Percentiles rank a stretch among this genome's conserved stretches.
These are phyloP conservation scores for Candida silvatica DNA, from an alignment of 805 yeast species.

Conservation along the genomic window DNA sequence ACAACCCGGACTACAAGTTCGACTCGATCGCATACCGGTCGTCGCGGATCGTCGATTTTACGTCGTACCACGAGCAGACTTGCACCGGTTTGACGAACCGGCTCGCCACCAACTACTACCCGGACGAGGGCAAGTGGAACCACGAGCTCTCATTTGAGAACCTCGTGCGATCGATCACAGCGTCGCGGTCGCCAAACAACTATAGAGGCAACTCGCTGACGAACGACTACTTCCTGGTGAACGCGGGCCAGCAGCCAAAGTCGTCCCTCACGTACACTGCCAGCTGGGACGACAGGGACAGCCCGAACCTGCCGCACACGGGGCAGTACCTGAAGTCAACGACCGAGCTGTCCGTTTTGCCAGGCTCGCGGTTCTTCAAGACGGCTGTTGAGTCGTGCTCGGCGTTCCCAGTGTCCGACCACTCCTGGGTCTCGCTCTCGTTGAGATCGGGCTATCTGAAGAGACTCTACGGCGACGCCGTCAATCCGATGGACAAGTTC, in stretches of 20 bases:
- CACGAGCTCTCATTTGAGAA: conserved; percentile 43
- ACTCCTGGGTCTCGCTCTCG: conserved; percentile 14
- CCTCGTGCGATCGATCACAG: conserved; percentile 31
- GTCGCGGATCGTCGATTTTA: conserved; percentile 38
- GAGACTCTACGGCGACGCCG: conserved; percentile 9
- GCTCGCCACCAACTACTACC: conserved; percentile 26
- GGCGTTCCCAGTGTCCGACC: conserved; percentile 17
- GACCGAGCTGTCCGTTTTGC: conserved; percentile 17
- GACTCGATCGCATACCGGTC: conserved; percentile 34
- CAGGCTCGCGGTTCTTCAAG: conserved; percentile 31
- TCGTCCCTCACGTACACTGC: conserved; percentile 32
- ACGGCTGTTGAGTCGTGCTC: conserved; percentile 30
- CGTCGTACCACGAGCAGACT: conserved; percentile 34
- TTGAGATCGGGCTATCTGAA: conserved; percentile 20
- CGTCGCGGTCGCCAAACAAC: conserved; percentile 12
- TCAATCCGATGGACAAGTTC: conserved; percentile 42
- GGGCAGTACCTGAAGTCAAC: conserved; percentile 30
- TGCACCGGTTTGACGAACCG: conserved; percentile 35
- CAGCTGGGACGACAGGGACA: conserved; percentile 37
- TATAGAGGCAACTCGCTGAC: conserved; percentile 23
- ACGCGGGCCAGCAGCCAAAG: conserved; percentile 39
- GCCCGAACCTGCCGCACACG: conserved; percentile 30
- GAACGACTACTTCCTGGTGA: conserved; percentile 25
- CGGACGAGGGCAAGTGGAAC: conserved; percentile 23
- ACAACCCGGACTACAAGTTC: conserved; percentile 30